phyloP scores from a whole-genome alignment of 1,284 basidiomycete genomes.

The Takashimella koratensis region DNA sequence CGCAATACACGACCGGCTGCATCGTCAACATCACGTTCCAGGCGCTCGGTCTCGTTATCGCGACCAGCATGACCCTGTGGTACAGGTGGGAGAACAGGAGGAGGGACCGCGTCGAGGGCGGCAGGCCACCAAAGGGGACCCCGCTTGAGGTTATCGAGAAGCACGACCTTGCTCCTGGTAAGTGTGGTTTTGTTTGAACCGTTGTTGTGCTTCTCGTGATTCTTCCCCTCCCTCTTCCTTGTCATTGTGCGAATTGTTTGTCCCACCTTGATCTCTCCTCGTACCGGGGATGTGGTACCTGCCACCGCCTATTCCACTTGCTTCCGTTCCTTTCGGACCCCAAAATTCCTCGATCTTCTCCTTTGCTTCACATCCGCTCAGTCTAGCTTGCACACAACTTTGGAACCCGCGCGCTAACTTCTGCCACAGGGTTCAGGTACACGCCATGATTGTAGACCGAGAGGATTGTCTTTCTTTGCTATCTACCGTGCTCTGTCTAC shows the following conservation, averaged over 20 bases:
- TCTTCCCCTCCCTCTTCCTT: background rate
- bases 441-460: background rate
- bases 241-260: background rate
- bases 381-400: no score
- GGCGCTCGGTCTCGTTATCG: constrained; percentile 43
- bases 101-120: constrained; percentile 48
- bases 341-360: no score
- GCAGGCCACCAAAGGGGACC: constrained; percentile 28
- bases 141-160: constrained; percentile 11
- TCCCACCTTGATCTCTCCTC: background rate
- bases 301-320: no score
- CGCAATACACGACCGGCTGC: constrained; percentile 47
- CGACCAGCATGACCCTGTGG: constrained; percentile 43
- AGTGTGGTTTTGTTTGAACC: background rate
- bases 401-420: background rate
- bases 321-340: no score
- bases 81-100: constrained; percentile 48
- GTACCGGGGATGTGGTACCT: no score
- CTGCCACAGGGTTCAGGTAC: background rate
- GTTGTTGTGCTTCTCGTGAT: background rate
- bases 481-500: no score
- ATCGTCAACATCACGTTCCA: constrained; percentile 51
- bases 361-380: no score
- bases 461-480: no score
- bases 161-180: constrained; percentile 15